These are phyloP conservation scores for Mycena crocata DNA, from an alignment of 768 basidiomycete species.

Conservation along the genomic window DNA sequence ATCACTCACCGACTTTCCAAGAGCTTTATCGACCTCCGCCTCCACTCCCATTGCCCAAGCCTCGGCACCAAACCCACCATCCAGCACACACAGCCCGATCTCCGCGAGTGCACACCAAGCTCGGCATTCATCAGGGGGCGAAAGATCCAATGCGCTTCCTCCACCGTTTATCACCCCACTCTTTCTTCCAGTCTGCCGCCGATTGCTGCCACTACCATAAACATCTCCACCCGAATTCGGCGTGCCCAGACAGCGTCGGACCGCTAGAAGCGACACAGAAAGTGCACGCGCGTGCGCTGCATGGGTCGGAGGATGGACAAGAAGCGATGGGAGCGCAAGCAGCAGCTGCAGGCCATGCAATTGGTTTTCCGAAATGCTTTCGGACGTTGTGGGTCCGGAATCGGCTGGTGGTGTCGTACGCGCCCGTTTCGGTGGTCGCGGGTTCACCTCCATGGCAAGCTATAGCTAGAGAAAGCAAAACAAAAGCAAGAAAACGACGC, in stretches of 20 bases:
- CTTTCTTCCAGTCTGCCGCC: not conserved
- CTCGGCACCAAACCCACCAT: constrained; percentile 57
- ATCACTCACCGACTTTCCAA: constrained; percentile 76
- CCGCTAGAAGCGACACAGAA: constrained; percentile 63
- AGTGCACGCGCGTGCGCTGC: constrained; percentile 65
- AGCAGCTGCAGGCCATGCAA: constrained; percentile 51
- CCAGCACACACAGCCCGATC: constrained; percentile 68
- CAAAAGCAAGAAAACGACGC: no score
- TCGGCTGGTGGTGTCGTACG: constrained; percentile 33
- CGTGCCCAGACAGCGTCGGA: constrained; percentile 65
- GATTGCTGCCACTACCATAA: not conserved
- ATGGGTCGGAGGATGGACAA: constrained; percentile 76
- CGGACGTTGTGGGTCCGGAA: not conserved
- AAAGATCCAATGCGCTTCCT: constrained; percentile 3
- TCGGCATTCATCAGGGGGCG: constrained; percentile 61
- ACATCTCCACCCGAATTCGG: constrained; percentile 61
- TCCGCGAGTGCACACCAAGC: constrained; percentile 81
- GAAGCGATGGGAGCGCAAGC: constrained; percentile 68
- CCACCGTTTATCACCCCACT: not conserved
- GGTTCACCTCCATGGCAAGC: constrained; percentile 37
- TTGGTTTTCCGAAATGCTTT: not conserved
- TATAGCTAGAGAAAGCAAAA: no score
- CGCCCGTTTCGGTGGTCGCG: constrained; percentile 50
- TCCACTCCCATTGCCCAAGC: constrained; percentile 64
- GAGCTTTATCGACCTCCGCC: constrained; percentile 73